Conservation (phyloP, 163 green algal species). For the Scenedesmus sp. region DNA sequence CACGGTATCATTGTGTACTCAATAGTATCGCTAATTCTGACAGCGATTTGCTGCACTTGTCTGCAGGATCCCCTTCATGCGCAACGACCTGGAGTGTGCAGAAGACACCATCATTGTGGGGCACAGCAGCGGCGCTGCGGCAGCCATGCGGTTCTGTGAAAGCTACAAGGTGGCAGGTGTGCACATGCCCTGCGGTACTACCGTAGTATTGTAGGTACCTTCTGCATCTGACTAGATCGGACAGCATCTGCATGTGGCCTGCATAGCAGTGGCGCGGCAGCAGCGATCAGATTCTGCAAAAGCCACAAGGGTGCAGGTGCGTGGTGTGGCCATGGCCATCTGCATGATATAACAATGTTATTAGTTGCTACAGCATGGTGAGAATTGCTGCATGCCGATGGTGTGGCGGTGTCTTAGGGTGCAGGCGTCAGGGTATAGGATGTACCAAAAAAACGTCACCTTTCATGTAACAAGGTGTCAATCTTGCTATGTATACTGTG, state of each 20-base stretch:
- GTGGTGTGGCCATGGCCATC: too few species aligned
- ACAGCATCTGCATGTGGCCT: too few species aligned
- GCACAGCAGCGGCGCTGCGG: slow-evolving; percentile 57
- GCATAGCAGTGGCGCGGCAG: too few species aligned
- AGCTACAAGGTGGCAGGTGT: slow-evolving; percentile 39
- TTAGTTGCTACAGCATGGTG: too few species aligned
- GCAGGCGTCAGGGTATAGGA: too few species aligned
- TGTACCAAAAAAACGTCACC: slow-evolving; percentile 26
- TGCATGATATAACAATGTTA: too few species aligned
- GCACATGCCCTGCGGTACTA: not conserved
- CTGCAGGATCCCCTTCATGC: slow-evolving; percentile 57
- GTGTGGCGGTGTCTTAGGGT: too few species aligned
- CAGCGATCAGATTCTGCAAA: too few species aligned
- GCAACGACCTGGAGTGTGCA: slow-evolving; percentile 36
- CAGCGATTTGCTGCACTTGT: not conserved
- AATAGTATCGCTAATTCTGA: not conserved
- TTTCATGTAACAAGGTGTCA: too few species aligned
- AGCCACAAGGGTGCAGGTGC: too few species aligned
- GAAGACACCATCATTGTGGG: slow-evolving; percentile 58
- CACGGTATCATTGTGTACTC: too few species aligned
- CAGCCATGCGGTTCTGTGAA: slow-evolving; percentile 56
- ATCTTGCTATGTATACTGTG: not conserved
- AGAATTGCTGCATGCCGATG: too few species aligned
- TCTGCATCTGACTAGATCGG: not conserved
- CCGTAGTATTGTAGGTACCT: not conserved